Percentiles rank a stretch among this genome's conserved stretches.
These are phyloP conservation scores for Aureobasidium sp. DNA, from an alignment of 2,329 filamentous ascomycete species.

Conservation along the genomic window DNA sequence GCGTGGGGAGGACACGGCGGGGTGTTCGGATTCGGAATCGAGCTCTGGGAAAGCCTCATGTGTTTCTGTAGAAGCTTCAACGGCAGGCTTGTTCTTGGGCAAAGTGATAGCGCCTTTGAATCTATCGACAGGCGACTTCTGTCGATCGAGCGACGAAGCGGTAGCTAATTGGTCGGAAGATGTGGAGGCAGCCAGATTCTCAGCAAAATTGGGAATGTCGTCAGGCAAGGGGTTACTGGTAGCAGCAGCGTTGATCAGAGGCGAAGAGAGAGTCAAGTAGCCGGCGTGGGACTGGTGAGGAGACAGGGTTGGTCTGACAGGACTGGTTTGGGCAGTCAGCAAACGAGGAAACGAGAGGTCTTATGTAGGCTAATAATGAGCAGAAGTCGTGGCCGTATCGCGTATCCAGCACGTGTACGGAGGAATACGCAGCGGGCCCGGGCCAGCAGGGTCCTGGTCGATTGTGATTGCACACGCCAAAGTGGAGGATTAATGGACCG, in stretches of 20 bases:
- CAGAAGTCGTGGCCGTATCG: neutral
- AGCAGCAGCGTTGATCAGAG: conserved; percentile 25
- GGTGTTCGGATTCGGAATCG: neutral
- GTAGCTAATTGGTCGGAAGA: conserved; percentile 18
- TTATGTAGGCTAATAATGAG: neutral
- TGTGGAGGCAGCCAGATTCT: conserved; percentile 26
- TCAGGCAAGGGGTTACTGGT: conserved; percentile 1
- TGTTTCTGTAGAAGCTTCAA: conserved; percentile 2
- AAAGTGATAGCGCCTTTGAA: conserved; percentile 61
- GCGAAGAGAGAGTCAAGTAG: conserved; percentile 41
- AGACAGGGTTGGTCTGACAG: conserved; percentile 25
- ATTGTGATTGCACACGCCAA: neutral
- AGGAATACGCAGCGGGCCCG: neutral
- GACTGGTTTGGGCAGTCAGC: conserved; percentile 4
- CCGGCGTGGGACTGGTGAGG: conserved; percentile 41
- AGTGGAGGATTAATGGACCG: neutral
- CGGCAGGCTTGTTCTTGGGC: conserved; percentile 36
- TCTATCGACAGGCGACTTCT: conserved; percentile 61
- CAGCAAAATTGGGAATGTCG: conserved; percentile 18
- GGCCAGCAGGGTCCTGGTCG: conserved; percentile 6
- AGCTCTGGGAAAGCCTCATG: conserved; percentile 6
- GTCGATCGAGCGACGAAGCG: conserved; percentile 38
- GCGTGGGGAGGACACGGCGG: conserved; percentile 1
- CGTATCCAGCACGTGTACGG: conserved; percentile 3
- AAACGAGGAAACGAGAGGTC: neutral